Percentiles rank a stretch among this genome's conserved stretches.
Conservation (phyloP, 352 stramenopile genomes). For the Chrysophaeum taylorii region DNA sequence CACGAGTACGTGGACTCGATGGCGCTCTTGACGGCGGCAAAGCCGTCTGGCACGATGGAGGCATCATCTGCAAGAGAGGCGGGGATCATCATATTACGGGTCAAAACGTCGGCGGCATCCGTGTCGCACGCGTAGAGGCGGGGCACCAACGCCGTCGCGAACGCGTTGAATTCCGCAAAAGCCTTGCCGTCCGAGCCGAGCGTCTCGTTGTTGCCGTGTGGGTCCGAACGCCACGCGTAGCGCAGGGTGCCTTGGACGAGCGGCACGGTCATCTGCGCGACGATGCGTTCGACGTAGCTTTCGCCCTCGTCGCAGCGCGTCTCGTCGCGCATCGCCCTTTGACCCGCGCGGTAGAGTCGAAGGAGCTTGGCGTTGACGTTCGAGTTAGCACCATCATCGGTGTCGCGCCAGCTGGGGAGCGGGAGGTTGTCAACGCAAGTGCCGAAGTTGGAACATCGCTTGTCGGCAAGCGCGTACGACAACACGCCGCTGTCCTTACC, state of each 20-base stretch:
- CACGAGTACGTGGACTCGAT: constrained; percentile 42
- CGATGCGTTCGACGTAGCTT: background rate
- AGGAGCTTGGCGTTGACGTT: constrained; percentile 1
- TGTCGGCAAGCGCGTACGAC: constrained; percentile 17
- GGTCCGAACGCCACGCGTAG: background rate
- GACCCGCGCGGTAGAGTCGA: background rate
- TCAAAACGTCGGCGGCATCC: constrained; percentile 38
- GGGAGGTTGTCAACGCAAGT: constrained; percentile 7
- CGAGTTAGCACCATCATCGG: background rate
- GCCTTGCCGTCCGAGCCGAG: constrained; percentile 26
- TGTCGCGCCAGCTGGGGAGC: background rate
- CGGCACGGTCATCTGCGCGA: constrained; percentile 1
- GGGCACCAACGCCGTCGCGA: constrained; percentile 42
- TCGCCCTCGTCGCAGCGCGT: background rate
- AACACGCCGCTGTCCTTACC: constrained; percentile 6
- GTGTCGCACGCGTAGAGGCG: constrained; percentile 34
- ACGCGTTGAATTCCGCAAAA: constrained; percentile 38
- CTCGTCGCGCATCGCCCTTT: background rate
- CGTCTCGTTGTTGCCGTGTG: background rate
- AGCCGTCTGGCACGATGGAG: constrained; percentile 23
- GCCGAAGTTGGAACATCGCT: constrained; percentile 22
- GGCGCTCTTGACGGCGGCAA: constrained; percentile 34
- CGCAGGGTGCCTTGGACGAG: constrained; percentile 7
- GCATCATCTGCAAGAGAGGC: too few species aligned
- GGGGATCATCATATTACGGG: constrained; percentile 33